Conservation (phyloP, 805 yeast species). For the Hanseniaspora nectarophila region DNA sequence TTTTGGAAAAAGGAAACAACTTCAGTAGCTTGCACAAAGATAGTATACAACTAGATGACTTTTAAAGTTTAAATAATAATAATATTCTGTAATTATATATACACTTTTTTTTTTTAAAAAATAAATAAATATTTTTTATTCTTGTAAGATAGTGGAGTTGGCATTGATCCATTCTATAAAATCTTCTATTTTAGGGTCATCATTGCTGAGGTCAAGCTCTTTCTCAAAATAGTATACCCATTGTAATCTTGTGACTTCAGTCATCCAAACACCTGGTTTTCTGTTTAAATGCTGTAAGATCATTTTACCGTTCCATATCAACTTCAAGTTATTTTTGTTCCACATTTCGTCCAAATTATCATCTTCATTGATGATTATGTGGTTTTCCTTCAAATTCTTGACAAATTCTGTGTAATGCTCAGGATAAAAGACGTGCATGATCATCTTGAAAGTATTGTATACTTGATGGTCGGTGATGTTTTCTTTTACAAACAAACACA, state of each 20-base stretch:
- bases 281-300: constrained; percentile 38
- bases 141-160: background rate
- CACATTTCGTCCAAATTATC: background rate
- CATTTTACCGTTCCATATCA: constrained; percentile 66
- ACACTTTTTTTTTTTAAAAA: too few relatives aligned
- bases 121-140: too few relatives aligned
- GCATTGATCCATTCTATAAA: constrained; percentile 35
- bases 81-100: too few relatives aligned
- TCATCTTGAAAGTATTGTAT: background rate
- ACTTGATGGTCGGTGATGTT: background rate
- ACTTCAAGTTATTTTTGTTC: constrained; percentile 33
- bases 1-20: background rate
- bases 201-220: constrained; percentile 30
- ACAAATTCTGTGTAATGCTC: background rate
- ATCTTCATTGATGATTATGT: background rate
- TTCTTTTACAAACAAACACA: background rate
- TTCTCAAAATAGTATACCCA: constrained; percentile 2
- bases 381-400: background rate
- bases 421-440: background rate
- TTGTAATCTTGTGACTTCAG: constrained; percentile 35
- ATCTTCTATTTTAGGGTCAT: constrained; percentile 41
- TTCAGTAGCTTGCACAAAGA: background rate
- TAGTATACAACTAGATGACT: background rate
- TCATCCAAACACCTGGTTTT: constrained; percentile 86
- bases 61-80: too few relatives aligned